These are phyloP conservation scores for Cercophora newfieldiana DNA, from an alignment of 495 filamentous ascomycete genomes.

Conservation along the genomic window DNA sequence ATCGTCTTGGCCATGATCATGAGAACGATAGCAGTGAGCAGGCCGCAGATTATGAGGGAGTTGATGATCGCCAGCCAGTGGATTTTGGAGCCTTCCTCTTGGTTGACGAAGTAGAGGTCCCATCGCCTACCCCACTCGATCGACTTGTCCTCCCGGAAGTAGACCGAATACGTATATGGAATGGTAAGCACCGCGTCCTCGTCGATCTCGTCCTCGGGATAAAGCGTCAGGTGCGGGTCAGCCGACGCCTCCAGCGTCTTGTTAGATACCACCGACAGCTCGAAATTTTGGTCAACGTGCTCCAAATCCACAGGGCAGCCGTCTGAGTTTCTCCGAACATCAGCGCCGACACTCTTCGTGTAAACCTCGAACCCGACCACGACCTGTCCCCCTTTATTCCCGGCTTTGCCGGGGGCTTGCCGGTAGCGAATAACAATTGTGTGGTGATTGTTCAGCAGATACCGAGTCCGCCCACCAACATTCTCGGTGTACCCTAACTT, in stretches of 20 bases:
- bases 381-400: conserved; percentile 72
- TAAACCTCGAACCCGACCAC: conserved; percentile 94
- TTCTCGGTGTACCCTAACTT: conserved; percentile 82
- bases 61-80: conserved; percentile 95
- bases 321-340: conserved; percentile 53
- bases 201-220: conserved; percentile 53
- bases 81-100: conserved; percentile 79
- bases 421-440: conserved; percentile 86
- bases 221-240: conserved; percentile 60
- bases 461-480: conserved; percentile 62
- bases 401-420: conserved; percentile 65
- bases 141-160: conserved; percentile 80
- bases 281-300: conserved; percentile 61
- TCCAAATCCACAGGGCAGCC: conserved; percentile 70
- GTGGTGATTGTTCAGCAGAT: conserved; percentile 89
- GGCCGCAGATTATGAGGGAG: conserved; percentile 80
- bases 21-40: conserved; percentile 79
- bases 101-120: conserved; percentile 93
- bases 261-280: conserved; percentile 67
- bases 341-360: conserved; percentile 74
- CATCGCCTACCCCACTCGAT: conserved; percentile 87
- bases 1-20: conserved; percentile 85
- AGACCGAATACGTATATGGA: conserved; percentile 90
- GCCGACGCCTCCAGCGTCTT: conserved; percentile 42
- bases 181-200: conserved; percentile 73